A percentile compares a stretch with the other conserved stretches of the same genome.
Evolutionary conservation across 768 basidiomycete species (phyloP).

Genomic region (Phylloporus sp.): DNA sequence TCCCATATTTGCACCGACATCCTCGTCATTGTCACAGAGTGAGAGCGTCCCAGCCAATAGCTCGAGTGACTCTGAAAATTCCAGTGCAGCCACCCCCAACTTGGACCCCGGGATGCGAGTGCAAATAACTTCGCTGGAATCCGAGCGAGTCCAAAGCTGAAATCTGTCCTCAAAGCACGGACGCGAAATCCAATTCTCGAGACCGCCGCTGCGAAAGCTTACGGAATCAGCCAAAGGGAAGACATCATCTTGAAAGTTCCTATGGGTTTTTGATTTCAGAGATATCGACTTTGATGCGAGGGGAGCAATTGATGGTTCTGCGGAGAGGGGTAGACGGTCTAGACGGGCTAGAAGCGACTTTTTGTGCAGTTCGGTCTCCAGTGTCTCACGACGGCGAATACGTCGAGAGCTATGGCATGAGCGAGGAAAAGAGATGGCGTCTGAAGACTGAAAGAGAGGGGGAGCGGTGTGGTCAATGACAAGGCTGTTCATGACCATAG

Average conservation of each 20-base stretch:
- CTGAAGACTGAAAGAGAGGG: conserved; percentile 43
- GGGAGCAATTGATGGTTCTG: conserved; percentile 42
- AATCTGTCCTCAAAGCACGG: conserved; percentile 74
- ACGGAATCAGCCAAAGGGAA: conserved; percentile 17
- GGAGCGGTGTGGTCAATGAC: conserved; percentile 36
- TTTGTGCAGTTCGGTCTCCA: conserved; percentile 47
- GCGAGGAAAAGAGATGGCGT: conserved; percentile 44
- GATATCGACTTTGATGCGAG: conserved; percentile 34
- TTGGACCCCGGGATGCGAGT: conserved; percentile 43
- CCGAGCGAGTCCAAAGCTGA: conserved; percentile 46
- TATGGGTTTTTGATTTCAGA: conserved; percentile 27
- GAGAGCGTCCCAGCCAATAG: conserved; percentile 48
- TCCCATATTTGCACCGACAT: not conserved
- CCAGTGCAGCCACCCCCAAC: conserved; percentile 64
- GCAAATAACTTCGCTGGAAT: conserved; percentile 33
- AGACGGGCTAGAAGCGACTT: conserved; percentile 46
- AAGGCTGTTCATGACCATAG: conserved; percentile 46
- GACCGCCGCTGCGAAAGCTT: conserved; percentile 42
- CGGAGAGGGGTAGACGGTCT: conserved; percentile 36
- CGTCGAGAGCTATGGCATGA: conserved; percentile 43
- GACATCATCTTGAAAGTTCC: conserved; percentile 30
- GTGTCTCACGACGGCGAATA: conserved; percentile 35
- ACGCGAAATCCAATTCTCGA: conserved; percentile 65
- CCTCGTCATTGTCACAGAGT: conserved; percentile 16
- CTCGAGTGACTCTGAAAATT: conserved; percentile 66